Evolutionary conservation across 2,329 filamentous ascomycete species (phyloP).

Genomic region (Botrytis byssoidea): DNA sequence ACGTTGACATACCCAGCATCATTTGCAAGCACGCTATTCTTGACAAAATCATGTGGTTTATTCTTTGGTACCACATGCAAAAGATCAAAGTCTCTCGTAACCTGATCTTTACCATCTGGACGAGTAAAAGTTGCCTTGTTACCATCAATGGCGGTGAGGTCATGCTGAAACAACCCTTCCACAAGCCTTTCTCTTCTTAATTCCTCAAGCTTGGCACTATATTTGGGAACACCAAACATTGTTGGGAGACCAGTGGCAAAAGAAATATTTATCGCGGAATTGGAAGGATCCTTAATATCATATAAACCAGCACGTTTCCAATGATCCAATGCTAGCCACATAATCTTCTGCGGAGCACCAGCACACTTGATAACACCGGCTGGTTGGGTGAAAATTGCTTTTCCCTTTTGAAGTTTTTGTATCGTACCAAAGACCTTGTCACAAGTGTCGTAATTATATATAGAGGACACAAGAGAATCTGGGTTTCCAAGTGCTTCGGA

Average conservation of each 20-base stretch:
- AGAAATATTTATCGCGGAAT: slow-evolving; percentile 50
- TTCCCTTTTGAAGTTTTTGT: slow-evolving; percentile 48
- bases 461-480: slow-evolving; percentile 51
- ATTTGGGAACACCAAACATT: slow-evolving; percentile 63
- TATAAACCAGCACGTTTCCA: slow-evolving; percentile 57
- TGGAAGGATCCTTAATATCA: slow-evolving; percentile 41
- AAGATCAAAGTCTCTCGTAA: slow-evolving; percentile 52
- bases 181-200: slow-evolving; percentile 54
- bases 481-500: slow-evolving; percentile 53
- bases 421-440: slow-evolving; percentile 54
- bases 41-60: slow-evolving; percentile 54
- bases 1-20: slow-evolving; percentile 58
- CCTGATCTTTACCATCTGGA: slow-evolving; percentile 43
- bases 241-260: slow-evolving; percentile 55
- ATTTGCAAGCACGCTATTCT: slow-evolving; percentile 54
- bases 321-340: slow-evolving; percentile 61
- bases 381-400: slow-evolving; percentile 59
- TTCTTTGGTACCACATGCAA: slow-evolving; percentile 60
- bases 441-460: slow-evolving; percentile 56
- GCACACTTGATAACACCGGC: slow-evolving; percentile 59
- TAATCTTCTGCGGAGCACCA: slow-evolving; percentile 59
- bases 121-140: slow-evolving; percentile 52
- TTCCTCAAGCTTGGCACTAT: slow-evolving; percentile 52
- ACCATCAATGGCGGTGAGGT: slow-evolving; percentile 53
- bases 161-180: slow-evolving; percentile 58